Percentiles rank a stretch among this genome's conserved stretches.
phyloP scores from a whole-genome alignment of 345 rosid genomes.

The Moricandia moricandioides region DNA sequence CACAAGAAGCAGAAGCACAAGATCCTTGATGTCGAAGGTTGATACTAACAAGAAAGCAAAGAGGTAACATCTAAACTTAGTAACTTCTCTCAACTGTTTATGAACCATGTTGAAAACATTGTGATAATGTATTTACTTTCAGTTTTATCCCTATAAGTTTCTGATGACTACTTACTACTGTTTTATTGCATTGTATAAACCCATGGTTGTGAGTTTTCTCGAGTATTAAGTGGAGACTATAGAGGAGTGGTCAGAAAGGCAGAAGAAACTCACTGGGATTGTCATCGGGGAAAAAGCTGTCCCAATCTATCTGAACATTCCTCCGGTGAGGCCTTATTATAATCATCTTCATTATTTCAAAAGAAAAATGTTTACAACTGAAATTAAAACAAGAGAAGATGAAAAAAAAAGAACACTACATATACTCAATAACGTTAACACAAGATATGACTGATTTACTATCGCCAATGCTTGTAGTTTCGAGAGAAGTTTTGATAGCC shows the following conservation, averaged over 20 bases:
- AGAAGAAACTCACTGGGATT: constrained; percentile 5
- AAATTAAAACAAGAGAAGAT: background rate
- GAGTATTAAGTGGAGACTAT: constrained; percentile 10
- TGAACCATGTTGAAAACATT: constrained; percentile 3
- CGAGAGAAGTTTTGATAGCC: constrained; percentile 45
- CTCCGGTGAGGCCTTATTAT: constrained; percentile 21
- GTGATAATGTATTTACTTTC: background rate
- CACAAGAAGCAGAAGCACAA: background rate
- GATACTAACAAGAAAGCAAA: constrained; percentile 22
- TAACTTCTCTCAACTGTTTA: constrained; percentile 2
- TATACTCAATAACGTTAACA: constrained; percentile 2
- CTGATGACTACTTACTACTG: constrained; percentile 23
- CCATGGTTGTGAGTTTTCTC: constrained; percentile 27
- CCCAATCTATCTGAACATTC: constrained; percentile 16
- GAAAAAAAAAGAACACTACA: background rate
- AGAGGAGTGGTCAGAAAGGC: background rate
- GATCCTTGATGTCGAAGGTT: background rate
- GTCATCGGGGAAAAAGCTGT: background rate
- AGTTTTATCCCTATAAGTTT: background rate
- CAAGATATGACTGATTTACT: constrained; percentile 31
- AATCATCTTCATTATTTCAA: constrained; percentile 13
- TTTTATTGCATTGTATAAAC: constrained; percentile 14
- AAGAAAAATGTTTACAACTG: constrained; percentile 20
- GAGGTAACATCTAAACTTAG: constrained; percentile 31
- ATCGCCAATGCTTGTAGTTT: constrained; percentile 45